A percentile compares a stretch with the other conserved stretches of the same genome.
Evolutionary conservation across 352 stramenopile genomes (phyloP).

Genomic region (Halophytophthora polymorphica): DNA sequence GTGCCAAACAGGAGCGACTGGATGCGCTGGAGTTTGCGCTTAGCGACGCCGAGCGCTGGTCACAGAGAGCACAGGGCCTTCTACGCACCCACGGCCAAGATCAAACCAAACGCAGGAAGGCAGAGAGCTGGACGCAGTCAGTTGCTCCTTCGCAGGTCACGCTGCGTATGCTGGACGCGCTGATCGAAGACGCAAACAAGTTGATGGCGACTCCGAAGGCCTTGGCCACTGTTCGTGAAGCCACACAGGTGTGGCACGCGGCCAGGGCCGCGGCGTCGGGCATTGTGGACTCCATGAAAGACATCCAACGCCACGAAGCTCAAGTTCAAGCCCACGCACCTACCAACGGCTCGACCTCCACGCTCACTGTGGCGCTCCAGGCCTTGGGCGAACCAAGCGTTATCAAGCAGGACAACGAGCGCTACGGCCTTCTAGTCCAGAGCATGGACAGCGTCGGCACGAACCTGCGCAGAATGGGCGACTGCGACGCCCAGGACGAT

Average conservation of each 20-base stretch:
- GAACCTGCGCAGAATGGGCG: constrained; percentile 15
- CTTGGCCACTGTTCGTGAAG: constrained; percentile 20
- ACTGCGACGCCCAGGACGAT: constrained; percentile 9
- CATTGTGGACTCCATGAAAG: constrained; percentile 20
- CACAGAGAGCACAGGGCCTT: constrained; percentile 18
- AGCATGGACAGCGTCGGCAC: constrained; percentile 8
- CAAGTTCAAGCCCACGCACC: background rate
- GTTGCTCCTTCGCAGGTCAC: background rate
- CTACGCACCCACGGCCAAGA: constrained; percentile 10
- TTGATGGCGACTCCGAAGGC: constrained; percentile 21
- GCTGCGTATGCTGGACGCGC: constrained; percentile 16
- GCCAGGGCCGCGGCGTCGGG: constrained; percentile 9
- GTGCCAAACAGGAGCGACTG: constrained; percentile 21
- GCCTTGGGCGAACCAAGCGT: constrained; percentile 19
- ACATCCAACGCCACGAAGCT: constrained; percentile 24
- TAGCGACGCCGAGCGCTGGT: constrained; percentile 20
- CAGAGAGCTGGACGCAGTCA: no score
- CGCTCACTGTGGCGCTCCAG: constrained; percentile 7
- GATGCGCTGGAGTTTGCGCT: constrained; percentile 32
- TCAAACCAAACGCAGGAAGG: background rate
- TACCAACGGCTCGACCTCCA: constrained; percentile 1
- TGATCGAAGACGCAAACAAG: constrained; percentile 24
- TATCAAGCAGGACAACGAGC: constrained; percentile 20
- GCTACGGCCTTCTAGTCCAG: constrained; percentile 14
- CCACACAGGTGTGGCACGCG: constrained; percentile 28